phyloP scores from a whole-genome alignment of 192 early-diverging fungal genomes.

The Backusella luteola region DNA sequence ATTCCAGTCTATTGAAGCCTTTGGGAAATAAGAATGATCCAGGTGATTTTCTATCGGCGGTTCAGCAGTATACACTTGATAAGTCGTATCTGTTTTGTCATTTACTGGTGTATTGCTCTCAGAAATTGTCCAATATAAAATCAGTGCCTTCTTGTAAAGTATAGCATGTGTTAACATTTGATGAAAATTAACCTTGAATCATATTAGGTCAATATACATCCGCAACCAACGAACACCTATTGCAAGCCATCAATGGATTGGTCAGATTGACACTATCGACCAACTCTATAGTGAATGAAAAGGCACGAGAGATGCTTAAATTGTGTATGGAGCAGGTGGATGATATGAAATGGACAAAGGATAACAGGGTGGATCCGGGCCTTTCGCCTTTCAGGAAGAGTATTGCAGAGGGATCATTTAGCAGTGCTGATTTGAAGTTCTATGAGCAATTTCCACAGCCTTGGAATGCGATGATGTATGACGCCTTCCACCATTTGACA shows the following conservation, averaged over 20 bases:
- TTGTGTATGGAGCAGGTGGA: neutral
- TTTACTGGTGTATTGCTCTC: neutral
- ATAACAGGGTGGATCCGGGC: neutral
- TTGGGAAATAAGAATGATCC: neutral
- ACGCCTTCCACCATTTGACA: neutral
- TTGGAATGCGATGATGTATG: neutral
- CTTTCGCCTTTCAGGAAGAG: neutral
- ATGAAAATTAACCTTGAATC: neutral
- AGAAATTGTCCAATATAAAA: neutral
- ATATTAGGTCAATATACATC: neutral
- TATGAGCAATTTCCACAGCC: neutral
- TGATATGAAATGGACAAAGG: slow-evolving; percentile 2
- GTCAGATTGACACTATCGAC: neutral
- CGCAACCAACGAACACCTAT: neutral
- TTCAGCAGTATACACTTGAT: neutral
- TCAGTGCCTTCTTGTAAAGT: neutral
- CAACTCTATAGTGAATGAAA: neutral
- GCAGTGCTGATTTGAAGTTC: neutral
- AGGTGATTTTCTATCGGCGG: neutral
- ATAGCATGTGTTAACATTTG: neutral
- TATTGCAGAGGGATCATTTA: neutral
- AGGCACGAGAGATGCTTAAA: neutral
- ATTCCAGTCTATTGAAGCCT: neutral
- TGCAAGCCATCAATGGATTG: neutral
- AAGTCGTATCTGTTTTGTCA: neutral